Conservation (phyloP, 352 stramenopile species). For the Thalassiosira mediterranea region DNA sequence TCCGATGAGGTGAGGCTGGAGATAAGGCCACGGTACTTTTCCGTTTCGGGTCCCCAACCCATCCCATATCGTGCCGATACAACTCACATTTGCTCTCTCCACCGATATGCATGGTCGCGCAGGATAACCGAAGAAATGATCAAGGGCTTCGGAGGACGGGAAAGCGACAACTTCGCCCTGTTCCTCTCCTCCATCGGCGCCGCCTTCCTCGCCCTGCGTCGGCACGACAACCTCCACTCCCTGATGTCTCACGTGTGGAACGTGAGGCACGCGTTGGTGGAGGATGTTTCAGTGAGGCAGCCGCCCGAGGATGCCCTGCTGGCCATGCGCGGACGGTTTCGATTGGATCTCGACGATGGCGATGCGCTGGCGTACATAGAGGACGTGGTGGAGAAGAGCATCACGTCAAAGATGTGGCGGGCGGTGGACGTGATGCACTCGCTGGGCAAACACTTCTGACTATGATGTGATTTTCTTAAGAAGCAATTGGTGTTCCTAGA, state of each 20-base stretch:
- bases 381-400: slow-evolving; percentile 75
- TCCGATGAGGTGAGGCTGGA: too few relatives aligned
- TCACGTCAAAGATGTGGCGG: slow-evolving; percentile 78
- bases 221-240: slow-evolving; percentile 71
- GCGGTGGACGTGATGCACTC: slow-evolving; percentile 83
- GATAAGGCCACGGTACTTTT: too few relatives aligned
- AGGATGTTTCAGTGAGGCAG: slow-evolving; percentile 67
- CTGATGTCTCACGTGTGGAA: slow-evolving; percentile 72
- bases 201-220: slow-evolving; percentile 74
- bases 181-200: slow-evolving; percentile 78
- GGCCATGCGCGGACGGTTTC: slow-evolving; percentile 90
- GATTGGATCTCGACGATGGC: slow-evolving; percentile 94
- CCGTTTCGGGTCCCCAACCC: too few relatives aligned
- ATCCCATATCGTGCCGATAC: too few relatives aligned
- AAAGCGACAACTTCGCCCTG: slow-evolving; percentile 79
- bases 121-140: slow-evolving; percentile 84
- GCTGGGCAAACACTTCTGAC: slow-evolving; percentile 71
- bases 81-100: too few relatives aligned
- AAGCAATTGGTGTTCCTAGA: too few relatives aligned
- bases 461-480: too few relatives aligned
- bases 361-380: slow-evolving; percentile 96
- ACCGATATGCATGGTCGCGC: too few relatives aligned
- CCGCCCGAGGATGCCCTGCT: slow-evolving; percentile 62
- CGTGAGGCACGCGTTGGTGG: slow-evolving; percentile 58
- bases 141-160: slow-evolving; percentile 74